Evolutionary conservation across 1,139 yeast genomes (phyloP), one percentile per base, ranked within the genome.

Genomic region (Nakaseomyces nivariensis): DNA sequence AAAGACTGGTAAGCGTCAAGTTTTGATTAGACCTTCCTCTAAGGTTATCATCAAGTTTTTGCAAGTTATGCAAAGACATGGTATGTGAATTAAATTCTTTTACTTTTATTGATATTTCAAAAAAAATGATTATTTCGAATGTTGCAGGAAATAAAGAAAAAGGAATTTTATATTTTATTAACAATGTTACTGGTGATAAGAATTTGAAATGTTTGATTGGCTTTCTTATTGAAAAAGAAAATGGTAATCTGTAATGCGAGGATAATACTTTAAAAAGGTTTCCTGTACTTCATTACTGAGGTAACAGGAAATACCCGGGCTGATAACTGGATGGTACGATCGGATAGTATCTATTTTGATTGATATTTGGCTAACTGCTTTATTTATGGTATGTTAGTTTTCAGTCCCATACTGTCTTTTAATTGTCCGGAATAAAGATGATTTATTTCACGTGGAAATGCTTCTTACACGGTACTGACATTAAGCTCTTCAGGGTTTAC

Each of bases 1-100:
- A 79, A 92, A 90, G 78, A 83, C 97, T 72, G 98, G 98, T 76
- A 92, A 92, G 80, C 87, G 98, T 78, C 98, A 92, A 81, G 98
- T 92, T 64, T 77, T 92, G 73, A 81, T 92, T 74, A 88, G 98
- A 83, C 98, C 98, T 62, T 90, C 97, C 51, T 92, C 98, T 70
- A 92, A 92, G 82, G 98, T 92, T 66, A 89, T 92, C 75, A 79
- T 92, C 80, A 92, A 89, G 78, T 92, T 90, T 75, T 80, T 92
- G 75, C 81, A 88, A 69, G 98, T 92, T 64, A 90, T 92, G 87
- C 98, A 92, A 80, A 88, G 82, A 79, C 97, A 92, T 74, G 96
- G 79, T 76, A 72, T 64, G 82, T 77, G 55, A 49, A 27, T 3
- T 13, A 38, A 26, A 24, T 51, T 26, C 13, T 43, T 26, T 41